Percentiles rank a stretch among this genome's conserved stretches.
phyloP scores from a whole-genome alignment of 176 grass and related monocot genomes.

The Aechmea fasciata region DNA sequence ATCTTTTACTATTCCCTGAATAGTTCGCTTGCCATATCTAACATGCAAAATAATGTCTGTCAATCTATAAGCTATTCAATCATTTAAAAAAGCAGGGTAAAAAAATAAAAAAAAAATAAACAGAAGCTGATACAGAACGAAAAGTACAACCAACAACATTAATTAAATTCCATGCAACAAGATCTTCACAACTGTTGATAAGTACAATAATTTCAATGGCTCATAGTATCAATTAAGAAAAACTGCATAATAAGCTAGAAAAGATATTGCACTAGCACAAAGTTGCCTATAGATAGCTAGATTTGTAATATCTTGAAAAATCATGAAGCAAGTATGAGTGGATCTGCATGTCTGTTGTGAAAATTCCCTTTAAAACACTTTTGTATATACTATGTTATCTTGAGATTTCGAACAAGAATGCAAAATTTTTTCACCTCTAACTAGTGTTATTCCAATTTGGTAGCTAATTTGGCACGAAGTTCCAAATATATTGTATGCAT shows the following conservation, averaged over 20 bases:
- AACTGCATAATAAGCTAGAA: background rate
- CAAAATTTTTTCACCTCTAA: background rate
- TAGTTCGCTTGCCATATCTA: constrained; percentile 77
- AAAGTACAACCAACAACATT: too few relatives aligned
- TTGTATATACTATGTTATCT: background rate
- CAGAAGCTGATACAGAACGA: too few relatives aligned
- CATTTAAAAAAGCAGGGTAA: too few relatives aligned
- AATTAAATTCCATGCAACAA: too few relatives aligned
- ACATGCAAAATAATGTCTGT: constrained; percentile 10
- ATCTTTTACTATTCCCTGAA: constrained; percentile 75
- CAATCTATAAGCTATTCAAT: background rate
- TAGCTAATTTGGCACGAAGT: too few relatives aligned
- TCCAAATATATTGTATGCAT: too few relatives aligned
- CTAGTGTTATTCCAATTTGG: too few relatives aligned
- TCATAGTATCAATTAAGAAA: background rate
- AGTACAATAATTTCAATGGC: background rate
- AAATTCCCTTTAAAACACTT: background rate
- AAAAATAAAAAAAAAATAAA: too few relatives aligned
- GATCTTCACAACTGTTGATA: background rate
- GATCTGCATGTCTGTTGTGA: background rate
- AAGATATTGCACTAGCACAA: background rate
- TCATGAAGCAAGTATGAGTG: background rate
- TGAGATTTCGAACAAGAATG: background rate
- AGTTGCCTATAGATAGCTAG: background rate
- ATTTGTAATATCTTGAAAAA: constrained; percentile 2